These are phyloP conservation scores for Coemansia sp. DNA, from an alignment of 192 early-diverging fungal species.

Conservation along the genomic window DNA sequence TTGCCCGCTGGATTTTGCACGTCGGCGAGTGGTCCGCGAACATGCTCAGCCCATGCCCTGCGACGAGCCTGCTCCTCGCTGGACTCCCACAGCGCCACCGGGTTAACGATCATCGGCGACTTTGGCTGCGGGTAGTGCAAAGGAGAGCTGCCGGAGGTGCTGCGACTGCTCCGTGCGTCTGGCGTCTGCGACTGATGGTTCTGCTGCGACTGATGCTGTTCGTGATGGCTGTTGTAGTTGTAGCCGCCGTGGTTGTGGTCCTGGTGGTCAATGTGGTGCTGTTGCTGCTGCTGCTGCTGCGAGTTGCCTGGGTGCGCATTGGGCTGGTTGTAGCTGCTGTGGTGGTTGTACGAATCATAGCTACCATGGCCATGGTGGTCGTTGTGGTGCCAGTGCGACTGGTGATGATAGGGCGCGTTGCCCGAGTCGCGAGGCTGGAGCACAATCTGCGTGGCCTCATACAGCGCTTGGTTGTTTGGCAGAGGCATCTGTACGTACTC, in stretches of 20 bases:
- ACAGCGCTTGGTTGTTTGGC: conserved; percentile 29
- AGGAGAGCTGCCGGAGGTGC: conserved; percentile 34
- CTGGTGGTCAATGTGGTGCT: neutral
- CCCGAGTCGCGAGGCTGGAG: conserved; percentile 25
- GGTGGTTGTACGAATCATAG: neutral
- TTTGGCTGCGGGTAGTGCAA: conserved; percentile 51
- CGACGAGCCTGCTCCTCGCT: conserved; percentile 48
- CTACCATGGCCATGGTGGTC: neutral
- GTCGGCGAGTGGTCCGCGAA: neutral
- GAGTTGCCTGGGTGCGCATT: no score
- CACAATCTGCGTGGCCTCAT: conserved; percentile 54
- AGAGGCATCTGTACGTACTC: conserved; percentile 30
- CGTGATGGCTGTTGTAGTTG: neutral
- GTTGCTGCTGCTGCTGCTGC: neutral
- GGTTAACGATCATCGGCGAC: conserved; percentile 53
- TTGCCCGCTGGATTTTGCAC: neutral
- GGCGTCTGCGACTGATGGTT: conserved; percentile 8
- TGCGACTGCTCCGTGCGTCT: conserved; percentile 12
- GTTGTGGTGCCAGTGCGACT: neutral
- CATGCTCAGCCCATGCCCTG: conserved; percentile 49
- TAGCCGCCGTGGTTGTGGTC: neutral
- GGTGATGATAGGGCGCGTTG: conserved; percentile 1
- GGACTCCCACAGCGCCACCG: conserved; percentile 58
- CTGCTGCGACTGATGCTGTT: conserved; percentile 10
- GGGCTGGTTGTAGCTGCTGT: no score